Evolutionary conservation across 371 early-diverging fungal species (phyloP).

Genomic region (Actinomucor elegans): DNA sequence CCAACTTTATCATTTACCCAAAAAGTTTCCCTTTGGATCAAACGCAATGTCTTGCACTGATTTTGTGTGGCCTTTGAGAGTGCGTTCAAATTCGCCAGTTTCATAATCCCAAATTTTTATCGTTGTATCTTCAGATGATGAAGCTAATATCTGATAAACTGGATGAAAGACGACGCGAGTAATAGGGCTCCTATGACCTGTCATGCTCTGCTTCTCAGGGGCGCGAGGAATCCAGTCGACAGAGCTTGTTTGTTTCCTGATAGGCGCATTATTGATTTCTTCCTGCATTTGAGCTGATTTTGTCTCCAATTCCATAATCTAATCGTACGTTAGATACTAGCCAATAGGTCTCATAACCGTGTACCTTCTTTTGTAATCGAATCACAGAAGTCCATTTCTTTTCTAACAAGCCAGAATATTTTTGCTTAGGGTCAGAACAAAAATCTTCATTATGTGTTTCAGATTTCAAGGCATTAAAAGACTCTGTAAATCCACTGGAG

Average conservation of each 20-base stretch:
- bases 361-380: conserved; percentile 86
- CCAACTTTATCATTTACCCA: conserved; percentile 55
- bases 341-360: too few relatives aligned
- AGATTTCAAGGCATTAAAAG: conserved; percentile 61
- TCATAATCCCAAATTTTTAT: conserved; percentile 90
- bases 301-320: conserved; percentile 88
- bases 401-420: conserved; percentile 79
- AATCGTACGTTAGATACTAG: not conserved
- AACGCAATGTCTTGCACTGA: conserved; percentile 81
- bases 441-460: conserved; percentile 75
- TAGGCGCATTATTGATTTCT: conserved; percentile 64
- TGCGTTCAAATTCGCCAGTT: conserved; percentile 83
- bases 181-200: conserved; percentile 78
- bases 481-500: conserved; percentile 65
- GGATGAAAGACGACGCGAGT: conserved; percentile 87
- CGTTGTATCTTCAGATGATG: conserved; percentile 87
- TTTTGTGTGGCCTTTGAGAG: conserved; percentile 90
- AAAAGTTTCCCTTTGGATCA: conserved; percentile 71
- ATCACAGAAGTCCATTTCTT: conserved; percentile 93
- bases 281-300: conserved; percentile 73
- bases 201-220: conserved; percentile 65
- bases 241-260: conserved; percentile 55
- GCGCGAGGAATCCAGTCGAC: conserved; percentile 78
- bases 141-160: conserved; percentile 70
- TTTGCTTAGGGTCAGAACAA: conserved; percentile 70